Evolutionary conservation across 352 stramenopile species (phyloP).

Genomic region (Phytopythium aichiense): DNA sequence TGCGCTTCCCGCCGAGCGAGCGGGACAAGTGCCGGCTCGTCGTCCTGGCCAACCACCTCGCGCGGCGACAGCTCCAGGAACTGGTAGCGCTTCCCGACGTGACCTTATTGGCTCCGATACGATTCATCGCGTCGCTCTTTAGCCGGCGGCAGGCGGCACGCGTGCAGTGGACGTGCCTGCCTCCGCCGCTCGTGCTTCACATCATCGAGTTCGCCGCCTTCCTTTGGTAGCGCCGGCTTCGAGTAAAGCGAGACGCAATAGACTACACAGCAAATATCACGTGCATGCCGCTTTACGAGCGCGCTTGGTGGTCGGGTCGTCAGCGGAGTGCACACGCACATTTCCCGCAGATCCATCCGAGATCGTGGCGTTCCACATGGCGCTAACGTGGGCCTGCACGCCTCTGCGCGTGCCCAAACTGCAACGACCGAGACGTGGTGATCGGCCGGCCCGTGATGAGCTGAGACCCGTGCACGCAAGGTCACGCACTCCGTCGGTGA

Average conservation of each 20-base stretch:
- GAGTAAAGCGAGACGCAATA: not conserved
- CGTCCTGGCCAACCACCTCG: conserved; percentile 43
- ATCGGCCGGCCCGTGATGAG: not conserved
- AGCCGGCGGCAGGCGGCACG: not conserved
- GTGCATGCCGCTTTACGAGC: not conserved
- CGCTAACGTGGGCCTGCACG: not conserved
- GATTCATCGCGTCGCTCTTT: not conserved
- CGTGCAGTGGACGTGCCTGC: conserved; percentile 42
- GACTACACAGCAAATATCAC: not conserved
- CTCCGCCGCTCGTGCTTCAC: conserved; percentile 33
- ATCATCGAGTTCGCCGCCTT: conserved; percentile 61
- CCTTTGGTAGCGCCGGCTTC: conserved; percentile 33
- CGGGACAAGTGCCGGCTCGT: conserved; percentile 59
- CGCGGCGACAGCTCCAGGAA: conserved; percentile 9
- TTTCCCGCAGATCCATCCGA: not conserved
- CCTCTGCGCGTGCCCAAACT: not conserved
- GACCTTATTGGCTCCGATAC: not conserved
- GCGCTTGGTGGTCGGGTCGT: not conserved
- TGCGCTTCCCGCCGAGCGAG: conserved; percentile 42
- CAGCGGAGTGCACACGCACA: not conserved
- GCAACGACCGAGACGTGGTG: not conserved
- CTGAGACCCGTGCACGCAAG: too few species aligned
- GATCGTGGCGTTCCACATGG: not conserved
- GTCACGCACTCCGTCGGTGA: too few species aligned
- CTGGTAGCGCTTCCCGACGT: not conserved